Base-by-base conservation (phyloP, 1,284 basidiomycete species). In the Ganoderma sp. region DNA sequence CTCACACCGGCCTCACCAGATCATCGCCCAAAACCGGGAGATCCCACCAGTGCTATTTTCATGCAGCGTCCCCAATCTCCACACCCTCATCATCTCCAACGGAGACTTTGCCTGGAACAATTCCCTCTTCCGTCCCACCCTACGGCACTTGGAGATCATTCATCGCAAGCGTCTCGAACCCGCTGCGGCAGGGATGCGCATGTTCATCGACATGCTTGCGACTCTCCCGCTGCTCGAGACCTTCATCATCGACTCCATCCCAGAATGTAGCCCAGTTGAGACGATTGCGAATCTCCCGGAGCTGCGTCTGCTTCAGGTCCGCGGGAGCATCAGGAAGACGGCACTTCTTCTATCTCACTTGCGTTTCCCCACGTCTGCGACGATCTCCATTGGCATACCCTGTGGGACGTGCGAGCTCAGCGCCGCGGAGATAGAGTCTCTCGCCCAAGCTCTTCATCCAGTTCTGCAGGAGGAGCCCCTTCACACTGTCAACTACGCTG, bases 61-160 rank as follows among this genome's bases (percentile, higher is more conserved):
- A 12, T 60, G 22, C 58, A 25, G 25, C 17, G 6, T 60, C 1
- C 58, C 58, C 15, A 60, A 28, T 25, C 58, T 52, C 19, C 62
- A 54, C 28, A 50, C 62, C 45, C 43, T 66, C 22, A 69, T 34
- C 12, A 32, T 69, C 45, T 61, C 61, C 15, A 54, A 65, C 42
- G 60, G 32, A 10, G 57, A 66, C 19, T 64, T 69, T 50, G 41
- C 34, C 2, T 69, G 61, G 56, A 43, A 50, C 10, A 69, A 63
- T 32, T 25, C 61, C 19, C 57, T 66, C 34, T 63, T 69, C 62
- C 63, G 64, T 41, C 57, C 64, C 42, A 59, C 64, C 4, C 56
- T 69, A 6, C 68, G 62, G 12, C 64, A 66, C n/a, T 62, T 69
- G 12, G 65, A 63, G 25, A 64, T 69, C 34, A 42, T 54, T 19